Evolutionary conservation across 306 rosid species (phyloP).

Genomic region (Lathyrus aphaca): DNA sequence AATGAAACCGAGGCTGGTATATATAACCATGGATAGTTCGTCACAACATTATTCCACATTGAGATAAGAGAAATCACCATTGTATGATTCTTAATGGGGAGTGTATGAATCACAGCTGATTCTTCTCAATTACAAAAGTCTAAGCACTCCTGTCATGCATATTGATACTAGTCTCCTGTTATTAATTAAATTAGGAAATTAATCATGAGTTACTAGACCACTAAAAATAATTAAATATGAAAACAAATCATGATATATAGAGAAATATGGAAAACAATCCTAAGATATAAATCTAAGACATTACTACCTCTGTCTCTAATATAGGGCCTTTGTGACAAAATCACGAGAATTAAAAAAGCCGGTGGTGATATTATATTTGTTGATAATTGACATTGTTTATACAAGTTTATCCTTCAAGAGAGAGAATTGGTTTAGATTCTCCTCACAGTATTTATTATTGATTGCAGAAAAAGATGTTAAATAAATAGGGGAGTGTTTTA

Average conservation of each 20-base stretch:
- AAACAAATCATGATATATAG: background rate
- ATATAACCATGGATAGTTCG: background rate
- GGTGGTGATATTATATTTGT: no score
- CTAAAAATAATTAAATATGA: background rate
- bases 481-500: no score
- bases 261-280: background rate
- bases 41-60: background rate
- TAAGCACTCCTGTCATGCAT: conserved; percentile 1
- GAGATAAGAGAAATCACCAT: background rate
- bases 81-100: background rate
- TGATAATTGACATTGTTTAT: no score
- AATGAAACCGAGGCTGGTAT: background rate
- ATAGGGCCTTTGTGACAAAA: no score
- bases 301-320: no score
- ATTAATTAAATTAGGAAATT: background rate
- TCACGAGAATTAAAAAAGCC: no score
- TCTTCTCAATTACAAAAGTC: background rate
- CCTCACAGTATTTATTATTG: no score
- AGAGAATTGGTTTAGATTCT: no score
- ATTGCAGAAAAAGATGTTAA: no score
- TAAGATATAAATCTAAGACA: background rate
- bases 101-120: background rate
- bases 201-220: background rate
- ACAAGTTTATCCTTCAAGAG: no score
- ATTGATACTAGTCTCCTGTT: conserved; percentile 1